These are phyloP conservation scores for Aspergillus mulundensis DNA, from an alignment of 495 filamentous ascomycete genomes.

Conservation along the genomic window DNA sequence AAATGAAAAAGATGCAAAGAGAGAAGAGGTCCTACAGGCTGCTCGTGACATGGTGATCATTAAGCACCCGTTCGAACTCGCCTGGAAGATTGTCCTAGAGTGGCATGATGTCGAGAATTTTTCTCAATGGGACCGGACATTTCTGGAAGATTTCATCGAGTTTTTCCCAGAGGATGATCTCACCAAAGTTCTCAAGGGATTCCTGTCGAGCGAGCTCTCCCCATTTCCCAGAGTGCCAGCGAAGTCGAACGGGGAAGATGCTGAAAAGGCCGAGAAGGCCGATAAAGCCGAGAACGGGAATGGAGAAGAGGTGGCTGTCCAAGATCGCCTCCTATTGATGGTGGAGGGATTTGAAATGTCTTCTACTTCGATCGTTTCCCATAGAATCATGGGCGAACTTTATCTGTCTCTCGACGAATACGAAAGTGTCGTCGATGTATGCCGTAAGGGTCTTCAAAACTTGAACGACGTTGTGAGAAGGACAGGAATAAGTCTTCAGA, in stretches of 20 bases:
- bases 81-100: constrained; percentile 86
- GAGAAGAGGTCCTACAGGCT: constrained; percentile 63
- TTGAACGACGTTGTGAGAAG: constrained; percentile 55
- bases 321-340: constrained; percentile 77
- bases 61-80: constrained; percentile 83
- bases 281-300: constrained; percentile 24
- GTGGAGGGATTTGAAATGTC: constrained; percentile 71
- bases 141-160: constrained; percentile 72
- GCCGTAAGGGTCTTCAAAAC: constrained; percentile 64
- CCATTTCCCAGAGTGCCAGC: constrained; percentile 58
- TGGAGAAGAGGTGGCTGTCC: constrained; percentile 50
- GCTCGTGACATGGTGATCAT: constrained; percentile 93
- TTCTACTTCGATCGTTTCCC: constrained; percentile 71
- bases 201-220: constrained; percentile 76
- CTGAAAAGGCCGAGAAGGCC: constrained; percentile 16
- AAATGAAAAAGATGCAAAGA: constrained; percentile 63
- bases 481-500: constrained; percentile 61
- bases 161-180: constrained; percentile 85
- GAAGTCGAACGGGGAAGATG: constrained; percentile 24
- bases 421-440: constrained; percentile 73
- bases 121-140: constrained; percentile 64
- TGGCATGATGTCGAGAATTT: constrained; percentile 78
- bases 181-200: constrained; percentile 73
- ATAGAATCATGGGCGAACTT: constrained; percentile 79
- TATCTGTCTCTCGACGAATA: constrained; percentile 84